Base-by-base conservation (phyloP, 2,329 filamentous ascomycete genomes). In the Arthrobotrys musiformis region DNA sequence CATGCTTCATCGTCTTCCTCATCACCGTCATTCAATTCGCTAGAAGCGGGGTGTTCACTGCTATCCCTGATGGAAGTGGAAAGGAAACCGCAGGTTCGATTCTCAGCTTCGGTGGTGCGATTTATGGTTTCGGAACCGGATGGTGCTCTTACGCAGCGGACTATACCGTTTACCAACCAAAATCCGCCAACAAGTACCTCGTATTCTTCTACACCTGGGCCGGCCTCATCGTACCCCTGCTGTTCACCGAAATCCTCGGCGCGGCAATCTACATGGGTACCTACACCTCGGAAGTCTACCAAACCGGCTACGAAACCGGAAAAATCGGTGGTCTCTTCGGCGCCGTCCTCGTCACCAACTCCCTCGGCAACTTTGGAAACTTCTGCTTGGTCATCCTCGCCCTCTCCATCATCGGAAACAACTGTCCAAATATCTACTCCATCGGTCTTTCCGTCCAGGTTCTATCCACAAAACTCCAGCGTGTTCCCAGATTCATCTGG, bases 121-220 rank as follows among this genome's bases (percentile, higher is more conserved):
- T 93, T 35, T 90, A 89, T 82, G 88, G 90, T 42, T 90, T 91
- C 81, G 87, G 90, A 17, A 90, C 91, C 1, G 88, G 92, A 69
- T 95, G 92, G 92, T 89, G 90, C 0, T 88, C 88, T 5, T 92
- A 90, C 75, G 91, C 92, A 0, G 90, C 91, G 7, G 92, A 94
- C 81, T 94, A 93, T 83, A 93, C 91, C 22, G 91, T 93, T 61
- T 94, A 94, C 83, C 92, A 93, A 80, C 91, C 91, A 0, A 85
- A 86, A 1, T 86, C 84, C 24, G 89, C 89, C 44, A 87, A 87
- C 30, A 86, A 88, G 22, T 82, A 82, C 46, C 89, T 89, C 76
- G 86, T 93, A 76, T 94, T 94, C 83, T 80, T 88, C 75, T 89
- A 89, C 82, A 92, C 91, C 30, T 92, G 90, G 82, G 82, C 85